phyloP scores from a whole-genome alignment of 1,284 basidiomycete genomes.

The Ceratobasidium sp. region DNA sequence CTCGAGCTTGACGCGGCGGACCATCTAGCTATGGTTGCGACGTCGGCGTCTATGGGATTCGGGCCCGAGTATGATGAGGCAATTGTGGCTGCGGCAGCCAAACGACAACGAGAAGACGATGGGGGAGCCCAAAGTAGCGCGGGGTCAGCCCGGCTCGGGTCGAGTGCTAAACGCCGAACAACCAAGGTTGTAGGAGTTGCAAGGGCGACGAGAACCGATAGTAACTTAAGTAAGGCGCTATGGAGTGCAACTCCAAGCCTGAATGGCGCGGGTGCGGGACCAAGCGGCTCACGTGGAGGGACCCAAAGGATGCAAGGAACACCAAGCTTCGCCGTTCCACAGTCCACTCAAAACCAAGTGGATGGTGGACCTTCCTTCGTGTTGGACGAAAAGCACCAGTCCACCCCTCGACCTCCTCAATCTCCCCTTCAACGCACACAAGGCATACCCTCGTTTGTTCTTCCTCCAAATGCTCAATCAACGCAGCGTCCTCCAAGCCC shows the following conservation, averaged over 20 bases:
- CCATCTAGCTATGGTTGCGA: constrained; percentile 39
- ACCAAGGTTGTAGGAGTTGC: constrained; percentile 24
- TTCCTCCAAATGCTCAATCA: constrained; percentile 25
- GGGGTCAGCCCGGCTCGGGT: background rate
- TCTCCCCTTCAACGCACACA: background rate
- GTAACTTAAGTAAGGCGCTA: background rate
- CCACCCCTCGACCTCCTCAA: constrained; percentile 15
- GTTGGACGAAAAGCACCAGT: constrained; percentile 7
- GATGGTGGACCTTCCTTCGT: constrained; percentile 4
- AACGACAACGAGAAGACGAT: constrained; percentile 23
- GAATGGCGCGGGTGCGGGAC: background rate
- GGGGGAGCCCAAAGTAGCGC: constrained; percentile 15
- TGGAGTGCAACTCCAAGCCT: constrained; percentile 32
- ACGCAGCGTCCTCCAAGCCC: constrained; percentile 14
- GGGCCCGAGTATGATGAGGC: constrained; percentile 33
- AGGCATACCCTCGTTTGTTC: constrained; percentile 23
- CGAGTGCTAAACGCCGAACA: constrained; percentile 27
- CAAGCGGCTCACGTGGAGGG: constrained; percentile 19
- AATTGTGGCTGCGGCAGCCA: constrained; percentile 23
- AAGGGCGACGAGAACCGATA: constrained; percentile 3
- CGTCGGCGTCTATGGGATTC: constrained; percentile 32
- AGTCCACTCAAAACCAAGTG: constrained; percentile 2
- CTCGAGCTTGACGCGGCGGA: constrained; percentile 41
- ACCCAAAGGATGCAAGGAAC: constrained; percentile 25
- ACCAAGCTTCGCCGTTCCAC: constrained; percentile 29